These are phyloP conservation scores for Paramecium octaurelia DNA, from an alignment of 73 alveolate species.

Conservation along the genomic window DNA sequence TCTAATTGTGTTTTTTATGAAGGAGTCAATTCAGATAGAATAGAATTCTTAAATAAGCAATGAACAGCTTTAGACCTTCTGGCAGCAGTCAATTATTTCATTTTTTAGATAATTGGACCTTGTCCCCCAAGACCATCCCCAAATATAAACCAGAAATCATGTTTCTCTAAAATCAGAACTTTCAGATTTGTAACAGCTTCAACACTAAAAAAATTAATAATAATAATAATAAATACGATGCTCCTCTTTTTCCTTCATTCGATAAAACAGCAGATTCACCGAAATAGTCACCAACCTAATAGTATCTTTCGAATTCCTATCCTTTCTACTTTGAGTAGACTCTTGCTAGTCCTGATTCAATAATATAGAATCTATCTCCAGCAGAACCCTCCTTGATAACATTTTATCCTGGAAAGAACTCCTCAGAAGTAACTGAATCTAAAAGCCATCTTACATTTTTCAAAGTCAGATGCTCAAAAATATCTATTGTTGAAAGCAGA, in stretches of 20 bases:
- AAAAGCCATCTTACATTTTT: slow-evolving; percentile 56
- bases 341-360: slow-evolving; percentile 59
- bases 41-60: slow-evolving; percentile 26
- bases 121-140: slow-evolving; percentile 64
- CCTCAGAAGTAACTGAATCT: slow-evolving; percentile 30
- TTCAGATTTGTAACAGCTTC: slow-evolving; percentile 55
- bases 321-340: slow-evolving; percentile 33
- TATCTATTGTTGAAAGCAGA: slow-evolving; percentile 53
- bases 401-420: slow-evolving; percentile 48
- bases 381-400: slow-evolving; percentile 50
- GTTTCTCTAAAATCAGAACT: slow-evolving; percentile 53
- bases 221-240: slow-evolving; percentile 34
- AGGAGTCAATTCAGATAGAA: slow-evolving; percentile 46
- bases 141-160: slow-evolving; percentile 61
- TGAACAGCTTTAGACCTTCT: slow-evolving; percentile 58
- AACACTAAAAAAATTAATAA: slow-evolving; percentile 2
- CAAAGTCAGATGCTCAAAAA: slow-evolving; percentile 43
- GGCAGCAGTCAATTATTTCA: slow-evolving; percentile 50
- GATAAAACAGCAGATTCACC: slow-evolving; percentile 59
- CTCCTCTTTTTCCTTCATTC: slow-evolving; percentile 57
- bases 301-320: slow-evolving; percentile 53
- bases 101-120: slow-evolving; percentile 56
- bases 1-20: slow-evolving; percentile 54
- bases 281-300: slow-evolving; percentile 57
- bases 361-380: slow-evolving; percentile 60